These are phyloP conservation scores for Osmanthus fragrans DNA, from an alignment of 257 asterid species.

Conservation along the genomic window DNA sequence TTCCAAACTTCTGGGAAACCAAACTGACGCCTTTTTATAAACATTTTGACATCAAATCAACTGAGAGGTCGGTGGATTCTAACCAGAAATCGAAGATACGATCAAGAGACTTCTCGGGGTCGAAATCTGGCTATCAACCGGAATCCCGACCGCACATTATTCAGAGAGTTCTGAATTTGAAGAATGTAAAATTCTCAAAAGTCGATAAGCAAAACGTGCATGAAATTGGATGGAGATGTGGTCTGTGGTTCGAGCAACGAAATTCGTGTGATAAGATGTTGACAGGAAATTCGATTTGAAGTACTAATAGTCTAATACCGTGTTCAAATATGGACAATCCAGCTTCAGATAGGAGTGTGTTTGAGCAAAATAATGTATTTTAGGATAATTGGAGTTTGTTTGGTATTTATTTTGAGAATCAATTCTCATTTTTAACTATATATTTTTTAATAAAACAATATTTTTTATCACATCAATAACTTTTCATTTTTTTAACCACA, in stretches of 20 bases:
- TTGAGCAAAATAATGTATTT: too few species aligned
- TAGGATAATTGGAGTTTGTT: too few species aligned
- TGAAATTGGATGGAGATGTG: slow-evolving; percentile 19
- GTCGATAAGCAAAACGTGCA: slow-evolving; percentile 12
- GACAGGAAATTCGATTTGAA: too few species aligned
- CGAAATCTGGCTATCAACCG: slow-evolving; percentile 27
- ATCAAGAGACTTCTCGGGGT: slow-evolving; percentile 20
- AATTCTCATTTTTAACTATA: too few species aligned
- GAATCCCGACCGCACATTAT: not conserved
- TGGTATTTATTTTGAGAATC: too few species aligned
- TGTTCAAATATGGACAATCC: too few species aligned
- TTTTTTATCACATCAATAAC: too few species aligned
- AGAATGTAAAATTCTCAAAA: not conserved
- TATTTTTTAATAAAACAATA: too few species aligned
- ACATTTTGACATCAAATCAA: not conserved
- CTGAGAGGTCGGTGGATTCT: not conserved
- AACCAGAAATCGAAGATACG: not conserved
- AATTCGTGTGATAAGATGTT: not conserved
- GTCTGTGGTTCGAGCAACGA: not conserved
- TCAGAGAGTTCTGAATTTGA: not conserved
- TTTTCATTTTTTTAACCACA: too few species aligned
- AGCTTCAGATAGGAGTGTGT: too few species aligned
- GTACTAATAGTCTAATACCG: too few species aligned
- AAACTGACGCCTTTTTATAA: not conserved
- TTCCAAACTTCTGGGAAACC: not conserved